Evolutionary conservation across 371 early-diverging fungal genomes (phyloP), one percentile per base, ranked within the genome.

Genomic region (Basidiobolus meristosporus): DNA sequence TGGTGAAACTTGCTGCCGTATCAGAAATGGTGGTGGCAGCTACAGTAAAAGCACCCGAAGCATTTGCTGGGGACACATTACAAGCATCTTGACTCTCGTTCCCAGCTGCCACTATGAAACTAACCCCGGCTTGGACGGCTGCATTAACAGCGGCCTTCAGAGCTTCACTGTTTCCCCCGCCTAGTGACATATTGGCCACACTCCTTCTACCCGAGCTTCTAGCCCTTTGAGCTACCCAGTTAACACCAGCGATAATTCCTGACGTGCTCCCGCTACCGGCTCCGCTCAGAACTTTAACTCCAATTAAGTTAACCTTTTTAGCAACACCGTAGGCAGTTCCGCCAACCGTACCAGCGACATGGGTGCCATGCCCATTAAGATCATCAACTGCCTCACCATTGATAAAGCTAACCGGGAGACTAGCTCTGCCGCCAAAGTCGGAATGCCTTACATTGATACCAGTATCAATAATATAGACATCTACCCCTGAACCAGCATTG

Each of bases 291-390:
- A 71, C 73, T 44, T 76, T 77, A 26, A 77, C 68, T 7, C 63
- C 70, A 23, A 60, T 41, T 29, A 79, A 40, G 3, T 38, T 54
- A 1, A 66, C 68, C 0, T 58, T 44, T 41, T 70, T 76, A 19
- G 73, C 70, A 3, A 74, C 61, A 6, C 91, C 96, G 54, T 65
- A 77, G 0, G 52, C 65, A 31, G 59, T 63, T 20, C 80, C 72
- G 10, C 52, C 73, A 7, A 70, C 56, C 4, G 60, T 61, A 18
- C 70, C n/a, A n/a, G n/a, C n/a, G n/a, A n/a, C n/a, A n/a, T n/a
- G n/a, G n/a, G n/a, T n/a, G n/a, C n/a, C n/a, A n/a, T n/a, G n/a
- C n/a, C n/a, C n/a, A n/a, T n/a, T n/a, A n/a, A n/a, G n/a, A n/a
- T n/a, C n/a, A n/a, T n/a, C n/a, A n/a, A n/a, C n/a, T n/a, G n/a